Evolutionary conservation across 1,284 basidiomycete genomes (phyloP).

Genomic region (Schizopora paradoxa): DNA sequence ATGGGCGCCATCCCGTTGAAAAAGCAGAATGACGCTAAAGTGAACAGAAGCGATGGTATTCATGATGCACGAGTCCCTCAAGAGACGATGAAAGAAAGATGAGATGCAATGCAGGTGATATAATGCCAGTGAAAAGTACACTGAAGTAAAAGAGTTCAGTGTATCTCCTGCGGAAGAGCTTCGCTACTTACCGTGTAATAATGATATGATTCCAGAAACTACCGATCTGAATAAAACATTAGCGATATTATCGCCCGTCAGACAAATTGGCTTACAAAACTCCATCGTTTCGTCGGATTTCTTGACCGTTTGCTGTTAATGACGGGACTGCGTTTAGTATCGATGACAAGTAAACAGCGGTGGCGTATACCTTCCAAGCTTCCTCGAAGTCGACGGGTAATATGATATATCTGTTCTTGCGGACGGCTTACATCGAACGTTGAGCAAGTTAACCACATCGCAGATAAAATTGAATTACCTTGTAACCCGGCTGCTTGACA

Average conservation of each 20-base stretch:
- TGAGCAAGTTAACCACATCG: constrained; percentile 11
- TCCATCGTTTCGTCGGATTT: constrained; percentile 90
- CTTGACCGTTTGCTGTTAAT: constrained; percentile 84
- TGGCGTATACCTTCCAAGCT: constrained; percentile 89
- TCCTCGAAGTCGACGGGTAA: constrained; percentile 97
- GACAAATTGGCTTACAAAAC: constrained; percentile 67
- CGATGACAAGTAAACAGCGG: constrained; percentile 36
- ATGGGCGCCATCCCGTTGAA: constrained; percentile 69
- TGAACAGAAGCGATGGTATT: constrained; percentile 44
- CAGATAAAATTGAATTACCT: constrained; percentile 45
- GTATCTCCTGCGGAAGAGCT: background rate
- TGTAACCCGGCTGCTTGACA: constrained; percentile 97
- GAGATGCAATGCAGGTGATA: constrained; percentile 16
- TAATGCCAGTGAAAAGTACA: background rate
- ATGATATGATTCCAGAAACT: background rate
- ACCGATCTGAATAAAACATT: constrained; percentile 9
- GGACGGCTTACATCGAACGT: constrained; percentile 60
- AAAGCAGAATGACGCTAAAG: constrained; percentile 71
- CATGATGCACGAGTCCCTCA: background rate
- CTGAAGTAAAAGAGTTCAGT: background rate
- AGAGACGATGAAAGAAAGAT: constrained; percentile 6
- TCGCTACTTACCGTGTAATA: constrained; percentile 6
- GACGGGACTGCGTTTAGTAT: constrained; percentile 30
- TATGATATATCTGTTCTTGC: constrained; percentile 98
- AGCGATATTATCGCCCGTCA: background rate